Conservation (phyloP, 2,329 filamentous ascomycete species). For the Ascochyta viciae-villosae region DNA sequence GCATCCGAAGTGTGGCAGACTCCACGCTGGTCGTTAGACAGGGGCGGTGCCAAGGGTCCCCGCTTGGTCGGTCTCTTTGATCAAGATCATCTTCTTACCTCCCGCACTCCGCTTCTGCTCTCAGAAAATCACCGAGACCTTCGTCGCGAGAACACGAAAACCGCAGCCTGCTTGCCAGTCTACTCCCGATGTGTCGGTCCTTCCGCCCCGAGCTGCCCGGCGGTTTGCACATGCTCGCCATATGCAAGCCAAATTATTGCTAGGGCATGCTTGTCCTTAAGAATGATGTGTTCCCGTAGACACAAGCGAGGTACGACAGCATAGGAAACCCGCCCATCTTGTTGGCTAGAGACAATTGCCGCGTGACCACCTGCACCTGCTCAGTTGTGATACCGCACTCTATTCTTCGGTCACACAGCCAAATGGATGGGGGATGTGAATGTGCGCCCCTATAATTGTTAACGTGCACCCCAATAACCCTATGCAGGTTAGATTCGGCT, state of each 20-base stretch:
- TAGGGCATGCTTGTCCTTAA: not conserved
- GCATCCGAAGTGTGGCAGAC: not conserved
- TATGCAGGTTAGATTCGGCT: too few species aligned
- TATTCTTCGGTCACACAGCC: conserved; percentile 8
- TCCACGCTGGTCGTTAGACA: not conserved
- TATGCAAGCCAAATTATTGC: not conserved
- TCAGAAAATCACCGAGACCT: not conserved
- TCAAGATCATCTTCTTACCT: not conserved
- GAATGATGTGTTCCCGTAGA: not conserved
- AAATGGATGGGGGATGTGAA: not conserved
- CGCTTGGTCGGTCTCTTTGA: not conserved
- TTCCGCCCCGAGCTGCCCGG: not conserved
- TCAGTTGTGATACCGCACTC: not conserved
- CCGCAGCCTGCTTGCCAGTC: not conserved
- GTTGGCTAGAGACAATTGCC: conserved; percentile 6
- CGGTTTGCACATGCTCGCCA: not conserved
- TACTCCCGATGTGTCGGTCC: not conserved
- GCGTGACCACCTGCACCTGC: conserved; percentile 14
- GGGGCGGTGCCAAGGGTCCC: not conserved
- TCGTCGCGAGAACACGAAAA: too few species aligned
- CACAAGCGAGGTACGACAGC: not conserved
- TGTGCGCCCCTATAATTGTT: too few species aligned
- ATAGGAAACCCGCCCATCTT: not conserved
- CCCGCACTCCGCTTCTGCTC: not conserved
- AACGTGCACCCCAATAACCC: too few species aligned